Evolutionary conservation across 2,329 filamentous ascomycete genomes (phyloP).

Genomic region (Phialophora tarda): DNA sequence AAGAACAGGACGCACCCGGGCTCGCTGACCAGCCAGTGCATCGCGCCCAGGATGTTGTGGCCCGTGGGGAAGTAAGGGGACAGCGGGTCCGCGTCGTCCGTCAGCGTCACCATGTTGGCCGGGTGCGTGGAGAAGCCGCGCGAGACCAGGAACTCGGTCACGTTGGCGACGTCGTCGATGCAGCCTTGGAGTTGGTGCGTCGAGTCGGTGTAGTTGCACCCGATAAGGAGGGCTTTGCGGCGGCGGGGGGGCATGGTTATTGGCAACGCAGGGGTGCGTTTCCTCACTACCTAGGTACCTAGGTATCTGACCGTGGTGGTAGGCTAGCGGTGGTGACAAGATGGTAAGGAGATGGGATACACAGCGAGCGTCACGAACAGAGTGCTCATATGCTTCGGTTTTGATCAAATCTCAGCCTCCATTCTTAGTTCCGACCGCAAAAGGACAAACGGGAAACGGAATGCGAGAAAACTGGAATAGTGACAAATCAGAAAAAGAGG

Average conservation of each 20-base stretch:
- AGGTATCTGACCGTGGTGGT: no score
- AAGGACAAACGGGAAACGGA: not conserved
- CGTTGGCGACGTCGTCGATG: constrained; percentile 57
- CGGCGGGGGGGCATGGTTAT: constrained; percentile 29
- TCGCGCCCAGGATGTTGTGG: constrained; percentile 58
- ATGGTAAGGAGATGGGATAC: no score
- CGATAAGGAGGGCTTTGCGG: constrained; percentile 58
- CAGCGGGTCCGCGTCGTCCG: constrained; percentile 53
- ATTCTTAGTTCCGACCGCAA: not conserved
- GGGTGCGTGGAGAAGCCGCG: constrained; percentile 51
- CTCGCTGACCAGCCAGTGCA: constrained; percentile 61
- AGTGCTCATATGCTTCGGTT: not conserved
- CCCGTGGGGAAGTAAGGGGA: constrained; percentile 52
- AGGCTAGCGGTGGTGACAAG: no score
- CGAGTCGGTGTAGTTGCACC: constrained; percentile 58
- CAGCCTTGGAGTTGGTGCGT: constrained; percentile 55
- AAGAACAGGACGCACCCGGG: constrained; percentile 50
- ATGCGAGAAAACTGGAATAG: not conserved
- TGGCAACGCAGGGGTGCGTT: no score
- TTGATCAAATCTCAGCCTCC: not conserved
- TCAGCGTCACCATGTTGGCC: constrained; percentile 53
- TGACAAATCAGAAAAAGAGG: not conserved
- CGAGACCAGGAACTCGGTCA: constrained; percentile 54
- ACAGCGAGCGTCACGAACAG: no score
- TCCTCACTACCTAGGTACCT: no score